A percentile compares a stretch with the other conserved stretches of the same genome.
Evolutionary conservation across 1,139 yeast genomes (phyloP).

Genomic region (Geotrichum restrictum): DNA sequence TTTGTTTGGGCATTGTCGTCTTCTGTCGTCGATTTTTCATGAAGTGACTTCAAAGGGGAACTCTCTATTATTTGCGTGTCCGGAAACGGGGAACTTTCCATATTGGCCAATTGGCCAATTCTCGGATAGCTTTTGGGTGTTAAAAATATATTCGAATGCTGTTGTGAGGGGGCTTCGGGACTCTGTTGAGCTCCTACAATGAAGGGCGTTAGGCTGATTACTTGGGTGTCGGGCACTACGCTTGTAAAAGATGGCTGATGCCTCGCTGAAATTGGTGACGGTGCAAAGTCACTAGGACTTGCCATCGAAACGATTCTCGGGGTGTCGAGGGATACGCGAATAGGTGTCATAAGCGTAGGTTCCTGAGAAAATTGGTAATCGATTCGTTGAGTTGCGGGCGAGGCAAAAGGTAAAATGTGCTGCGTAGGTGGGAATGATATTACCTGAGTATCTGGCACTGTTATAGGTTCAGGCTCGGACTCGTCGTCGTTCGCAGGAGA

Average conservation of each 20-base stretch:
- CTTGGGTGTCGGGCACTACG: constrained; percentile 1
- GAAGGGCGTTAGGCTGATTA: background rate
- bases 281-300: background rate
- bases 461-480: background rate
- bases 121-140: constrained; percentile 7
- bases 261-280: background rate
- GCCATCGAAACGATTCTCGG: background rate
- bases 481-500: background rate
- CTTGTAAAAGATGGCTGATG: background rate
- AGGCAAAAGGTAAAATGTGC: background rate
- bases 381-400: constrained; percentile 1
- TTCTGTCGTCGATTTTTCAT: background rate
- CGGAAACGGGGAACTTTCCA: background rate
- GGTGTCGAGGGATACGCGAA: background rate
- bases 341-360: background rate
- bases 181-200: background rate
- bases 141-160: constrained; percentile 4
- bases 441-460: background rate
- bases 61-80: constrained; percentile 9
- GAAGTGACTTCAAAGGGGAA: background rate
- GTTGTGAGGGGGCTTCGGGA: background rate
- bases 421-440: background rate
- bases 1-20: background rate
- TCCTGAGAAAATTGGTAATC: background rate
- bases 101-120: background rate